Base-by-base conservation (phyloP, 2,329 filamentous ascomycete genomes). In the Ophiocordyceps sinensis region DNA sequence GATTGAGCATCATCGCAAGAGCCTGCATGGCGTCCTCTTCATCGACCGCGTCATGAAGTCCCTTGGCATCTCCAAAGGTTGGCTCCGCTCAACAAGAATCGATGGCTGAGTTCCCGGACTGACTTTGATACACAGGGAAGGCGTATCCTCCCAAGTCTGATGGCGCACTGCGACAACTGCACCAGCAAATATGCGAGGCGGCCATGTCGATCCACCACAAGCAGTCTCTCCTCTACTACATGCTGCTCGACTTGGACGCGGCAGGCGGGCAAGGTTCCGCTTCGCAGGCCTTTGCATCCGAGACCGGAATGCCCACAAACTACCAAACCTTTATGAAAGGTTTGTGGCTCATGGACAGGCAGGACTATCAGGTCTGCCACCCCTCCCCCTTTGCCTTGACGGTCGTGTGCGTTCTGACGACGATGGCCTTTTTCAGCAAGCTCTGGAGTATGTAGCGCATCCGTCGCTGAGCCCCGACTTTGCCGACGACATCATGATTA, bases 251-350 rank as follows among this genome's bases (percentile, higher is more conserved):
- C 57, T 75, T 82, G 54, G 75, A 81, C 51, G 61, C 66, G 32
- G 60, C 64, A 26, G 66, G 71, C 40, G 66, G 68, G 17, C 66
- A 69, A 4, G 60, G 70, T 15, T 67, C 72, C 30, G 52, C 66
- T 7, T 67, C 77, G 2, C 67, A 70, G 17, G 46, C 55, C 2
- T 86, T 89, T 50, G 76, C 79, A 14, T 60, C 63, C 35, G 63
- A 64, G 21, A 77, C 77, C 5, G 77, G 79, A 47, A 68, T 93
- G 40, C 84, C 86, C 1, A 68, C 71, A 42, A 85, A 80, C 49
- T 93, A 89, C 58, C 77, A 79, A 59, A 76, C 84, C 37, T 84
- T 88, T 51, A 85, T 91, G 62, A 78, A 82, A 50, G 86, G 86
- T 0, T 63, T 93, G 10, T 93, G 85, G 84, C 69, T 82, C 51